phyloP scores from a whole-genome alignment of 176 grass and related monocot genomes.

The Raddia guianensis region DNA sequence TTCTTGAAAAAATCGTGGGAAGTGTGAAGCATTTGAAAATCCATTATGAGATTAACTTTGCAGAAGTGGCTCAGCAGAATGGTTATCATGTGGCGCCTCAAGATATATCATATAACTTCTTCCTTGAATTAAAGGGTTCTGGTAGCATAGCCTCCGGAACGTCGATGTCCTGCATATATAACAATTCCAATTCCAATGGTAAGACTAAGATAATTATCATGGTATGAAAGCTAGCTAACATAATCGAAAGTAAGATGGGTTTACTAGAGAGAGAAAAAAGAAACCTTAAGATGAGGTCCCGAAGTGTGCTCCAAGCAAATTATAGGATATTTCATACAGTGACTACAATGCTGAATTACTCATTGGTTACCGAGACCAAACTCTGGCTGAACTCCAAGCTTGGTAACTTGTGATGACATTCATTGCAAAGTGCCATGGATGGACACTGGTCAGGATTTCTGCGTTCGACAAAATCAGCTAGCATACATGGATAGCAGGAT shows the following conservation, averaged over 20 bases:
- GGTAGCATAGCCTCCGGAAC: conserved; percentile 81
- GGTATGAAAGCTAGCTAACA: background rate
- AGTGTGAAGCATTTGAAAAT: conserved; percentile 67
- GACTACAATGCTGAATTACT: background rate
- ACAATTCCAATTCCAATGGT: conserved; percentile 24
- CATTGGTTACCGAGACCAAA: background rate
- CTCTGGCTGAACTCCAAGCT: conserved; percentile 21
- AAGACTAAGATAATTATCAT: conserved; percentile 23
- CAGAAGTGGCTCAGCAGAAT: conserved; percentile 36
- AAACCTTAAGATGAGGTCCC: background rate
- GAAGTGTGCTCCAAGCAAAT: conserved; percentile 12
- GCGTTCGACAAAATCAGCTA: conserved; percentile 50
- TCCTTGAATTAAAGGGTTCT: conserved; percentile 73
- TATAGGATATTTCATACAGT: background rate
- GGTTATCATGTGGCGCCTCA: conserved; percentile 33
- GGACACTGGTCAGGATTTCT: conserved; percentile 50
- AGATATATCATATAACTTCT: conserved; percentile 34
- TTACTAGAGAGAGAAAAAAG: conserved; percentile 19
- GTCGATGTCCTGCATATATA: conserved; percentile 62
- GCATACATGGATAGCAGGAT: conserved; percentile 69
- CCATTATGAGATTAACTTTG: conserved; percentile 42
- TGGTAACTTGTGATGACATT: conserved; percentile 68
- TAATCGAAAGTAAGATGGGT: conserved; percentile 2
- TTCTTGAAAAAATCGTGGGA: conserved; percentile 71
- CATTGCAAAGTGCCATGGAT: conserved; percentile 65